Percentiles rank a stretch among this genome's conserved stretches.
phyloP scores from a whole-genome alignment of 1,139 yeast genomes.

The Geotrichum cucujoidarum region DNA sequence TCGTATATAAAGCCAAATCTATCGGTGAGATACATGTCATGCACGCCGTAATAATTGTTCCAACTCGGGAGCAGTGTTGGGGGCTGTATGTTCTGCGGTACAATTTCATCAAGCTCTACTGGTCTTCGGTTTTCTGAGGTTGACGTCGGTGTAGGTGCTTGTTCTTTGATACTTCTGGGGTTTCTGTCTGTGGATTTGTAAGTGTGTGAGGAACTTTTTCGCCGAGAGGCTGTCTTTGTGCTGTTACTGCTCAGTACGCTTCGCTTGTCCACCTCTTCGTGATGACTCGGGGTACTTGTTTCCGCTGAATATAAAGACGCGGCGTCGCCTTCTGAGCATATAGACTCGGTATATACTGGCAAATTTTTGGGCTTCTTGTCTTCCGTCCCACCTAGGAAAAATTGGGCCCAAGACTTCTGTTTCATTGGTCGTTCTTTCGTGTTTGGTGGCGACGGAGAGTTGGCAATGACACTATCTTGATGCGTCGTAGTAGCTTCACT shows the following conservation, averaged over 20 bases:
- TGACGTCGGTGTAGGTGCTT: constrained; percentile 26
- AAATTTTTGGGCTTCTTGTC: not conserved
- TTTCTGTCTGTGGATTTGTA: constrained; percentile 25
- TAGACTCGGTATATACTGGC: constrained; percentile 4
- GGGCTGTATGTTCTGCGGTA: constrained; percentile 36
- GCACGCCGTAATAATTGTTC: constrained; percentile 29
- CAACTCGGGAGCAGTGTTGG: constrained; percentile 35
- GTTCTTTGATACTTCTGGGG: constrained; percentile 28
- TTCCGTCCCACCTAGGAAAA: constrained; percentile 5
- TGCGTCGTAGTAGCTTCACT: not conserved
- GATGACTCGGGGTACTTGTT: not conserved
- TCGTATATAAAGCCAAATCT: constrained; percentile 48
- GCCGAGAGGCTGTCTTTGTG: constrained; percentile 3
- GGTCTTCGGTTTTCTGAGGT: constrained; percentile 35
- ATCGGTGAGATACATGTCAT: constrained; percentile 40
- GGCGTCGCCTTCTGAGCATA: constrained; percentile 13
- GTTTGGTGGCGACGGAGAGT: not conserved
- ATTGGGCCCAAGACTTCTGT: constrained; percentile 7
- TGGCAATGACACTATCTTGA: not conserved
- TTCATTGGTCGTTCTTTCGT: not conserved
- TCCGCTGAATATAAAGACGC: constrained; percentile 16
- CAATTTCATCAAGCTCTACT: constrained; percentile 46
- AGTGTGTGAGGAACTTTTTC: constrained; percentile 20
- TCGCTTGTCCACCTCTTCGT: constrained; percentile 10
- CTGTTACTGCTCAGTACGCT: constrained; percentile 13